phyloP scores from a whole-genome alignment of 768 basidiomycete genomes.

The Xerocomellus chrysenteron region DNA sequence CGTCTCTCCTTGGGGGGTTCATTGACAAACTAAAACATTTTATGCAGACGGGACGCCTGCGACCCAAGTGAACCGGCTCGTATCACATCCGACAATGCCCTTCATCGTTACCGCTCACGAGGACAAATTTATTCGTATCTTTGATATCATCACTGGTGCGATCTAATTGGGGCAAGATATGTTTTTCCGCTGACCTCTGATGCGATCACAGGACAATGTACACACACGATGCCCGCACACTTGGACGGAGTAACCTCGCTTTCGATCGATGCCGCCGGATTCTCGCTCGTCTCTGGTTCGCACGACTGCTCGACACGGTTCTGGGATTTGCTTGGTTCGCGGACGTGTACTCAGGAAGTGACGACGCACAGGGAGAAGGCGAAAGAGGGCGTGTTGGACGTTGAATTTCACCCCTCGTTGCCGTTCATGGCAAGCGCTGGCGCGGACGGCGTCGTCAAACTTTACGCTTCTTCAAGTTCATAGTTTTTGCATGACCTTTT shows the following conservation, averaged over 20 bases:
- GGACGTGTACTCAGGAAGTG: slow-evolving; percentile 85
- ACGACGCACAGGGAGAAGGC: slow-evolving; percentile 88
- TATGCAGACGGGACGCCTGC: slow-evolving; percentile 65
- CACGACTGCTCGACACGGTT: slow-evolving; percentile 94
- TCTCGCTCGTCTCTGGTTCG: slow-evolving; percentile 83
- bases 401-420: slow-evolving; percentile 79
- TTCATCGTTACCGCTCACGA: slow-evolving; percentile 89
- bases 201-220: slow-evolving; percentile 65
- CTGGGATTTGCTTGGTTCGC: slow-evolving; percentile 86
- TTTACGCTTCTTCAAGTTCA: slow-evolving; percentile 88
- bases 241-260: slow-evolving; percentile 90
- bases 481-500: slow-evolving; percentile 25
- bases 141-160: slow-evolving; percentile 80
- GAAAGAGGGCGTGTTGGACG: slow-evolving; percentile 86
- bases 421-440: slow-evolving; percentile 92
- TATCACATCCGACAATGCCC: slow-evolving; percentile 88
- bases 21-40: background rate
- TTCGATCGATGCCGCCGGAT: slow-evolving; percentile 83
- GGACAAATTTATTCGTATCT: slow-evolving; percentile 90
- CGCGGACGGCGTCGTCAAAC: slow-evolving; percentile 91
- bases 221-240: slow-evolving; percentile 88
- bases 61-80: slow-evolving; percentile 83
- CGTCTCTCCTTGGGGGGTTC: background rate
- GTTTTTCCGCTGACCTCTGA: background rate
- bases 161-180: background rate